These are phyloP conservation scores for Penicillium subrubescens DNA, from an alignment of 495 filamentous ascomycete species.

Conservation along the genomic window DNA sequence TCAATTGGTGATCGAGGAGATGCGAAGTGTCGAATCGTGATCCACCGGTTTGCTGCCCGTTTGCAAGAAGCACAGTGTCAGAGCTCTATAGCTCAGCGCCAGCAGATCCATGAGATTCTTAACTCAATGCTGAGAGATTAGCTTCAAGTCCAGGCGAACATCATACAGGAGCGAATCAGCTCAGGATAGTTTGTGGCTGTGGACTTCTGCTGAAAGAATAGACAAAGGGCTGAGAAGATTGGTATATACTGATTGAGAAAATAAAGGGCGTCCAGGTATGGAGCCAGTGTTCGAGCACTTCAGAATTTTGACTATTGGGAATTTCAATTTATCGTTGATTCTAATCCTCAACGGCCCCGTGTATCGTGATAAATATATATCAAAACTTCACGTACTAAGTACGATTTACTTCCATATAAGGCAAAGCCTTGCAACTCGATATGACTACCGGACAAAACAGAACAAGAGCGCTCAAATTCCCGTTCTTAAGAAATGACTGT, in stretches of 20 bases:
- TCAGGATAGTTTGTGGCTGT: not conserved
- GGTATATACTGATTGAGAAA: not conserved
- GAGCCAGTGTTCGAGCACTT: too few relatives aligned
- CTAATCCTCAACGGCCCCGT: too few relatives aligned
- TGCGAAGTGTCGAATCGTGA: not conserved
- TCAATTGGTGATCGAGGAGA: conserved; percentile 4
- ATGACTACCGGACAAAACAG: too few relatives aligned
- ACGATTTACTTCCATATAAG: not conserved
- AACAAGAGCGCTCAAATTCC: not conserved
- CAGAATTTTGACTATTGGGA: too few relatives aligned
- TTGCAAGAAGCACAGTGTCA: conserved; percentile 1
- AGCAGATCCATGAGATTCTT: conserved; percentile 2
- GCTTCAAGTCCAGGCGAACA: not conserved
- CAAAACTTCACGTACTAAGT: not conserved
- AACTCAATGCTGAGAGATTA: not conserved
- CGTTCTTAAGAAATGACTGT: too few relatives aligned
- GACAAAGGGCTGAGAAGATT: not conserved
- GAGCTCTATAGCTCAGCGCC: not conserved
- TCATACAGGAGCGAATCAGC: not conserved
- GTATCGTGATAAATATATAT: too few relatives aligned
- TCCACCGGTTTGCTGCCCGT: not conserved
- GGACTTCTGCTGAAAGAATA: not conserved
- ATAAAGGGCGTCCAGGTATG: not conserved
- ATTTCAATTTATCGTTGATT: too few relatives aligned
- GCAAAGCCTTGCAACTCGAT: not conserved